A percentile compares a stretch with the other conserved stretches of the same genome.
Conservation (phyloP, 2,329 filamentous ascomycete species). For the Botryotinia calthae region DNA sequence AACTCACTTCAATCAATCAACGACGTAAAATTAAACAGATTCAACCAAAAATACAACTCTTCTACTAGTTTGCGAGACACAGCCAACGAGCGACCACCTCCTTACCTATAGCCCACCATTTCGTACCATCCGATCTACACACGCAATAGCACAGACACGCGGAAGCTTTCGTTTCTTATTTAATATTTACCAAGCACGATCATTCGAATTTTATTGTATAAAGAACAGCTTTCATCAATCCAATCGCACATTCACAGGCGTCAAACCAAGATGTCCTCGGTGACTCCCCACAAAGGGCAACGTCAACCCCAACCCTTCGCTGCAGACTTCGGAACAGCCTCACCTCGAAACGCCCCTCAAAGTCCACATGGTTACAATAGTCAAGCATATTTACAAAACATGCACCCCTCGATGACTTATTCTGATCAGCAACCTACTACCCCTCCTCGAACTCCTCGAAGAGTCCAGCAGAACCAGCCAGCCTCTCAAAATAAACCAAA, state of each 20-base stretch:
- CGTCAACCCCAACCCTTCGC: conserved; percentile 37
- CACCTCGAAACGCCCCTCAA: conserved; percentile 42
- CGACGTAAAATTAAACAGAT: conserved; percentile 24
- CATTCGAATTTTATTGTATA: not conserved
- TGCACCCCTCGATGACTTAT: conserved; percentile 30
- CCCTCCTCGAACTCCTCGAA: conserved; percentile 39
- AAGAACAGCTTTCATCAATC: conserved; percentile 1
- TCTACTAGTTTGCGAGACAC: conserved; percentile 23
- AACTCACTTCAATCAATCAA: conserved; percentile 28
- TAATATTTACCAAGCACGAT: not conserved
- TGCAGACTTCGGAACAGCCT: conserved; percentile 28
- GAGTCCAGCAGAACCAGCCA: conserved; percentile 26
- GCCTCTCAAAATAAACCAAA: conserved; percentile 26
- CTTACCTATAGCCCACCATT: conserved; percentile 22
- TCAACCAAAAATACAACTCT: conserved; percentile 24
- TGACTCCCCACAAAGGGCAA: conserved; percentile 41
- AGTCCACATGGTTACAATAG: conserved; percentile 47
- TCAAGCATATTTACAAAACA: conserved; percentile 41
- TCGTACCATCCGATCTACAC: conserved; percentile 3
- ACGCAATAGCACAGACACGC: conserved; percentile 1
- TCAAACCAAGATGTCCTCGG: conserved; percentile 47
- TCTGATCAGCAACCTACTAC: conserved; percentile 33
- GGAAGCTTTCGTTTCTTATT: not conserved
- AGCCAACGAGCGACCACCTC: conserved; percentile 31
- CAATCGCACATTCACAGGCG: conserved; percentile 48